Evolutionary conservation across 805 yeast species (phyloP), one percentile per base, ranked within the genome.

Genomic region (Zygoascus flipseniorum): DNA sequence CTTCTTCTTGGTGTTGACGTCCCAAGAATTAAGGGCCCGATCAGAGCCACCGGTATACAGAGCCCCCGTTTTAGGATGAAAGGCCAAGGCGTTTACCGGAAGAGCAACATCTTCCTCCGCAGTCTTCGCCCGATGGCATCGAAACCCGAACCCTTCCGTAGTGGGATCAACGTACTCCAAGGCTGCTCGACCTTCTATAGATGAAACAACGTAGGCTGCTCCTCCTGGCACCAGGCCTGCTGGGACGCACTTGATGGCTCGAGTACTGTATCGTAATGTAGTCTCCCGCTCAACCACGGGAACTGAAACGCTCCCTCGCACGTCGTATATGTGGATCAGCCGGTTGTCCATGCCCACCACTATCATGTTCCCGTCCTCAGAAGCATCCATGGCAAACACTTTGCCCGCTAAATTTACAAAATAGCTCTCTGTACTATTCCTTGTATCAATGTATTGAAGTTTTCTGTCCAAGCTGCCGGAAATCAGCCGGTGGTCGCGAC

Each of bases 111-210:
- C 86, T 8, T 71, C 70, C 44, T 73, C 79, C n/a, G 47, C 37
- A 5, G 45, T 45, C 13, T 53, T 58, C 8, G 56, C 56, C 32
- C 95, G 69, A 66, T 89, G 97, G 56, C 95, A 84, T 62, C 88
- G 81, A 73, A 89, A 89, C 0, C 96, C 92, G 65, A 83, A 89
- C 52, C 80, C 77, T 53, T 72, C 69, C 8, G 19, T 16, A 45
- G 69, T 69, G 1, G 75, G 72, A 52, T 81, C 79, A 52, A 83
- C 78, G 60, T 75, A 82, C 56, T 87, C 92, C 28, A 88, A 78
- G 0, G 89, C 82, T 1, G 85, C 89, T 31, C 95, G 72, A 0
- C 96, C 96, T 61, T 87, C 95, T n/a, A 88, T 74, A 1, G 92
- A 82, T 28, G 88, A 73, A 32, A 82, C 75, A 0, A 83, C 88